These are phyloP conservation scores for Thelonectria rubi DNA, from an alignment of 2,329 filamentous ascomycete species.

Conservation along the genomic window DNA sequence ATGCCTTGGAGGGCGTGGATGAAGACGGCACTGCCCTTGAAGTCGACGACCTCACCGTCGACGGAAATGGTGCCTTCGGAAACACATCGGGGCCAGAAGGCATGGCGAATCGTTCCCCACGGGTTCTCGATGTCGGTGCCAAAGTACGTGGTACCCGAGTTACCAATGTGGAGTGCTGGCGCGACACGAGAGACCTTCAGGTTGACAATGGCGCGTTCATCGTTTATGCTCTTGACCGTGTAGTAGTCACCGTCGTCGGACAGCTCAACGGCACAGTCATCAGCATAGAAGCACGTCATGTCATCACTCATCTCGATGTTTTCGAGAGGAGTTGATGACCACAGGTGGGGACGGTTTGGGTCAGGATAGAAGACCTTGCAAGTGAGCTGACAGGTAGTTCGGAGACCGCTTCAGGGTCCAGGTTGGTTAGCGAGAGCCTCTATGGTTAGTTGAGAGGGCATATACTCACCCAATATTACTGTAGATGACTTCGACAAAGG, in stretches of 20 bases:
- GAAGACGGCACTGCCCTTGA: constrained; percentile 82
- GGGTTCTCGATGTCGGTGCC: constrained; percentile 87
- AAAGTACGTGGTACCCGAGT: constrained; percentile 83
- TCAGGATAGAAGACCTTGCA: constrained; percentile 88
- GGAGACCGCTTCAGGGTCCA: constrained; percentile 73
- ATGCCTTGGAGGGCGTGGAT: constrained; percentile 92
- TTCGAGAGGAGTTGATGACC: constrained; percentile 81
- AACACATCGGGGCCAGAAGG: constrained; percentile 90
- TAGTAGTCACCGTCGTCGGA: constrained; percentile 85
- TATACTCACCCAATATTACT: constrained; percentile 91
- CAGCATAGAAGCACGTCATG: constrained; percentile 83
- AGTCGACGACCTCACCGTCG: constrained; percentile 80
- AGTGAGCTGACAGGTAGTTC: constrained; percentile 92
- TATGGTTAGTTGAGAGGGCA: constrained; percentile 4
- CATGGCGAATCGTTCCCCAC: constrained; percentile 92
- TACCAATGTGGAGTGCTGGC: constrained; percentile 85
- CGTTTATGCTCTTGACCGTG: constrained; percentile 88
- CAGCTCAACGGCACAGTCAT: constrained; percentile 84
- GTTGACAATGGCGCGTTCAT: constrained; percentile 83
- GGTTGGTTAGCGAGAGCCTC: constrained; percentile 16
- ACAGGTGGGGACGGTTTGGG: constrained; percentile 76
- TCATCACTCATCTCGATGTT: constrained; percentile 87
- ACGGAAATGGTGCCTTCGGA: constrained; percentile 87
- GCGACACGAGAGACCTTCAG: constrained; percentile 78
- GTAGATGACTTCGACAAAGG: constrained; percentile 92